Conservation (phyloP, 352 stramenopile species). For the Thraustochytrium striatum region DNA sequence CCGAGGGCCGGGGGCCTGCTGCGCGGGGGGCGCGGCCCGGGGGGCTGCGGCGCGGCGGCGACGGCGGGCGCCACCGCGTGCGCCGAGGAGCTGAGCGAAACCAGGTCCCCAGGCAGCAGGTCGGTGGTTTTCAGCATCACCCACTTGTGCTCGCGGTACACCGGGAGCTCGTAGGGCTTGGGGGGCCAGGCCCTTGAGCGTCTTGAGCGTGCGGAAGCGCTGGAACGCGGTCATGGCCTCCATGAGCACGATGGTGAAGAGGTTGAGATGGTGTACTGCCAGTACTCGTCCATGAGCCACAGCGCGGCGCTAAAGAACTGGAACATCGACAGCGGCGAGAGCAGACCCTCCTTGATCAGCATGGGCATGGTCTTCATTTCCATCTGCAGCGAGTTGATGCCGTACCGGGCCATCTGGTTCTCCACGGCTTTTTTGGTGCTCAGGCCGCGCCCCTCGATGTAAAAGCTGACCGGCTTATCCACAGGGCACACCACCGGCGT, state of each 20-base stretch:
- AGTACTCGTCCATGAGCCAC: constrained; percentile 99
- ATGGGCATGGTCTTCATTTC: constrained; percentile 10
- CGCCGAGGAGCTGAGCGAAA: constrained; percentile 53
- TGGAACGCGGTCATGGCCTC: constrained; percentile 93
- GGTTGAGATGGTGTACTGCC: constrained; percentile 94
- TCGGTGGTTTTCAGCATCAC: constrained; percentile 69
- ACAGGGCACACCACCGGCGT: background rate
- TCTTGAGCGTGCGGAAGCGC: constrained; percentile 88
- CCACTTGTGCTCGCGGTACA: constrained; percentile 59
- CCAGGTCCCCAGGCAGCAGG: constrained; percentile 81
- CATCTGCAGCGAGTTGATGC: constrained; percentile 25
- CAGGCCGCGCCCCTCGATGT: constrained; percentile 1
- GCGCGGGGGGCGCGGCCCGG: background rate
- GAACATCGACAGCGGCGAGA: constrained; percentile 46
- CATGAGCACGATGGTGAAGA: constrained; percentile 96
- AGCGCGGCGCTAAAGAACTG: constrained; percentile 89
- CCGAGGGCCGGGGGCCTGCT: background rate
- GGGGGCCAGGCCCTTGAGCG: constrained; percentile 86
- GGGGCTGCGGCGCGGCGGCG: background rate
- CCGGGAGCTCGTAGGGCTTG: constrained; percentile 50
- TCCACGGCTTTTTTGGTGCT: background rate
- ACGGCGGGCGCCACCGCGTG: constrained; percentile 5
- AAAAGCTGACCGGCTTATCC: background rate
- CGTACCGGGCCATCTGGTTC: constrained; percentile 22
- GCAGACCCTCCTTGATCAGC: constrained; percentile 29